Base-by-base conservation (phyloP, 2,329 filamentous ascomycete species). In the Cladophialophora yegresii region DNA sequence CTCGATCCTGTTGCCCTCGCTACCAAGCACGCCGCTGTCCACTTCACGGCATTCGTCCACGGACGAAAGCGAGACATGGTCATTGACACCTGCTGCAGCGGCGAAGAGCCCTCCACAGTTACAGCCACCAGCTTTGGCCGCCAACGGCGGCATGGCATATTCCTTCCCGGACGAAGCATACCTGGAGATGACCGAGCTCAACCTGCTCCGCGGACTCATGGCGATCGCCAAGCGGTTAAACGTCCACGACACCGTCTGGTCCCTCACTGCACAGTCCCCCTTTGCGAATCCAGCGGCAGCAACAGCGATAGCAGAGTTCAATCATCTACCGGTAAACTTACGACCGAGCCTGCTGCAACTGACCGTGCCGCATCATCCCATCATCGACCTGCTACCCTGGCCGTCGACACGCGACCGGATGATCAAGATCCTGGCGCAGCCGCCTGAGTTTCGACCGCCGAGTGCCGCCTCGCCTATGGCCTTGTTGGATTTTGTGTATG, bases 361-460 rank as follows among this genome's bases (percentile, higher is more conserved):
- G 8, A 68, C 77, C 1, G 74, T 84, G 13, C 81, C 83, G 1
- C 85, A 87, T 66, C 85, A 87, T 68, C 84, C 85, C 1, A 63
- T 85, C 12, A 72, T 87, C 10, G 85, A 87, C 71, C 74, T 86
- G 30, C 73, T 87, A 1, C 85, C 84, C 0, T 87, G 84, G 85
- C 83, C 85, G 1, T 75, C 71, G 20, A 81, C 82, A 40, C 77
- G 84, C 7, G 81, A 85, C 66, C 81, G 81, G 62, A 73, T 84
- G 43, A 83, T 87, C 67, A 77, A 77, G 66, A 75, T 86, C 33
- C 76, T 87, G 58, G 75, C 75, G 16, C 73, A 86, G 32, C 84
- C 83, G 0, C 77, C 79, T 2, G 73, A 78, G 33, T 67, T 79
- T 43, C 79, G 83, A 32, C 84, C 84, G 12, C 74, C 79, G 1